A percentile compares a stretch with the other conserved stretches of the same genome.
Conservation (phyloP, 2,329 filamentous ascomycete genomes). For the Neurospora sp. region DNA sequence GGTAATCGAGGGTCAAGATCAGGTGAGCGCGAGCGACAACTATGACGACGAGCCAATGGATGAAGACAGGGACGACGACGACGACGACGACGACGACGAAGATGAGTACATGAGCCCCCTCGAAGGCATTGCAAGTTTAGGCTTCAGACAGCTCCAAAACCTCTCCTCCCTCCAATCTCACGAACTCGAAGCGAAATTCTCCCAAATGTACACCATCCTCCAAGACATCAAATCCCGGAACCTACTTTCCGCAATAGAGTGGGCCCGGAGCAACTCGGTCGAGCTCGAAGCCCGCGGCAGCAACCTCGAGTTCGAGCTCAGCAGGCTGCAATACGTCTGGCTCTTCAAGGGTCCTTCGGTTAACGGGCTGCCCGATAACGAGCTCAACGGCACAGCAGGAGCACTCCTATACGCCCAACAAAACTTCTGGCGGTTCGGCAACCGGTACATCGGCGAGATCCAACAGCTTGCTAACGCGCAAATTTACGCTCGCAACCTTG, state of each 20-base stretch:
- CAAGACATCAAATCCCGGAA: slow-evolving; percentile 66
- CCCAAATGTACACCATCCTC: slow-evolving; percentile 84
- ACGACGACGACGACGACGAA: slow-evolving; percentile 13
- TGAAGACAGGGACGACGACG: slow-evolving; percentile 19
- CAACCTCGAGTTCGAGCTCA: slow-evolving; percentile 91
- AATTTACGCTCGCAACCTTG: slow-evolving; percentile 66
- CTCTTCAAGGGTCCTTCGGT: slow-evolving; percentile 58
- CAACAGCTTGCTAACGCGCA: slow-evolving; percentile 73
- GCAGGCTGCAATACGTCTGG: slow-evolving; percentile 81
- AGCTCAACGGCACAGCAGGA: slow-evolving; percentile 43
- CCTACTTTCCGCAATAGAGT: slow-evolving; percentile 73
- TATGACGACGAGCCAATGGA: slow-evolving; percentile 18
- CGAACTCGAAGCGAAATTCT: slow-evolving; percentile 70
- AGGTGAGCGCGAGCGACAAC: slow-evolving; percentile 21
- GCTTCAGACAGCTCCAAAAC: slow-evolving; percentile 28
- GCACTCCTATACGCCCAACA: slow-evolving; percentile 68
- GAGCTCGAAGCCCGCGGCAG: slow-evolving; percentile 73
- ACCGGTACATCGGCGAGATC: slow-evolving; percentile 68
- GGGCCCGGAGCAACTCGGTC: slow-evolving; percentile 63
- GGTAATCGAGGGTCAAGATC: slow-evolving; percentile 20
- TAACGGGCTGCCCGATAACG: slow-evolving; percentile 45
- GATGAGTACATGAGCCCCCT: slow-evolving; percentile 14
- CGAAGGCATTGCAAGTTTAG: slow-evolving; percentile 10
- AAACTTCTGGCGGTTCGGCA: slow-evolving; percentile 66
- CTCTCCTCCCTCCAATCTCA: slow-evolving; percentile 50